These are phyloP conservation scores for Adansonia grandidieri DNA, from an alignment of 441 rosid genomes.

Conservation along the genomic window DNA sequence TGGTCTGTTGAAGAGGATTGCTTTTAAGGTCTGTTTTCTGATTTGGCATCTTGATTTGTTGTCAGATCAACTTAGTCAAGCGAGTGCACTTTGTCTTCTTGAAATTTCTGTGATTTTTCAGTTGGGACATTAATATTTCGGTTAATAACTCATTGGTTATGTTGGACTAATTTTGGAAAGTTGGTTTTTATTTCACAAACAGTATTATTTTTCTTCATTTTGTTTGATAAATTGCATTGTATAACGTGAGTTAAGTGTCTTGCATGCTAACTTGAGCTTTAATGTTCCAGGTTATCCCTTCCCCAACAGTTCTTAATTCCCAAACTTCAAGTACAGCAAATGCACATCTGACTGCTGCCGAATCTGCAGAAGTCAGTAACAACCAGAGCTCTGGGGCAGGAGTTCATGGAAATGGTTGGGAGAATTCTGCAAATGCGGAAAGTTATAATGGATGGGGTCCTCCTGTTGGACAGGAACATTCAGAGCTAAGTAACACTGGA, in stretches of 20 bases:
- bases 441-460: slow-evolving; percentile 42
- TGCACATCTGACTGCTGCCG: slow-evolving; percentile 35
- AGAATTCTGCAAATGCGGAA: slow-evolving; percentile 25
- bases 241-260: not conserved
- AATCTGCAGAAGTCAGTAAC: slow-evolving; percentile 31
- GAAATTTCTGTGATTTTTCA: slow-evolving; percentile 10
- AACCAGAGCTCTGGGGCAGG: slow-evolving; percentile 32
- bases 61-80: not conserved
- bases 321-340: slow-evolving; percentile 29
- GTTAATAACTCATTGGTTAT: not conserved
- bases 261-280: slow-evolving; percentile 8
- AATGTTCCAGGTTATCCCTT: slow-evolving; percentile 41
- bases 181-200: not conserved
- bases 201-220: slow-evolving; percentile 12
- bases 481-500: slow-evolving; percentile 41
- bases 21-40: slow-evolving; percentile 6
- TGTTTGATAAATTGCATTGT: slow-evolving; percentile 2
- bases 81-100: not conserved
- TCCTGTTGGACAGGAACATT: slow-evolving; percentile 25
- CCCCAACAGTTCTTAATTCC: slow-evolving; percentile 23
- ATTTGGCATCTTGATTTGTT: slow-evolving; percentile 17
- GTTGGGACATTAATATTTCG: not conserved
- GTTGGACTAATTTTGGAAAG: slow-evolving; percentile 14
- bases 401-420: slow-evolving; percentile 43
- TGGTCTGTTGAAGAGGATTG: slow-evolving; percentile 14